These are phyloP conservation scores for Aspergillus sp. DNA, from an alignment of 2,329 filamentous ascomycete species.

Conservation along the genomic window DNA sequence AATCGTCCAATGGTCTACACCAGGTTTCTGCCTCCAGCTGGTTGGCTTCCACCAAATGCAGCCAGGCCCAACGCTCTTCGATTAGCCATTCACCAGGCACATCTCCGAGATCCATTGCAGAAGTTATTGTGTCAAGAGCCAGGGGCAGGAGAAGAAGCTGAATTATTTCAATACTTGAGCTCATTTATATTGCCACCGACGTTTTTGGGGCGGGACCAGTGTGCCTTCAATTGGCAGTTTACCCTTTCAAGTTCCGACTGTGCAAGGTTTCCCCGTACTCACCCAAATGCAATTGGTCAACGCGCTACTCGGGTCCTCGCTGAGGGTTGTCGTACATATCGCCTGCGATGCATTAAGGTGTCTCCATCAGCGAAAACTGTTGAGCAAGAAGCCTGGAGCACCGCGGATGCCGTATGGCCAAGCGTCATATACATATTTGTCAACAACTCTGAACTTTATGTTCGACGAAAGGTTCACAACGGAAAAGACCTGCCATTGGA, in stretches of 20 bases:
- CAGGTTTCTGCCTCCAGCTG: conserved; percentile 33
- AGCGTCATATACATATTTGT: conserved; percentile 63
- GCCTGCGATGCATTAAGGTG: conserved; percentile 62
- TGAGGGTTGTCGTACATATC: conserved; percentile 57
- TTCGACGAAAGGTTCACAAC: conserved; percentile 66
- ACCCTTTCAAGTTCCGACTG: conserved; percentile 24
- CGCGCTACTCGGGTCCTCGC: conserved; percentile 30
- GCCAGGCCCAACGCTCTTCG: conserved; percentile 41
- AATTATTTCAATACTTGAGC: conserved; percentile 33
- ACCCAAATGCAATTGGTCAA: conserved; percentile 12
- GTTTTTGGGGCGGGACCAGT: conserved; percentile 18
- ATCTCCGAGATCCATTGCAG: conserved; percentile 51
- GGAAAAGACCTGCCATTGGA: conserved; percentile 73
- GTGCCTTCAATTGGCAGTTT: conserved; percentile 31
- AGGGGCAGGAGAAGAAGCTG: conserved; percentile 16
- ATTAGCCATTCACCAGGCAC: conserved; percentile 55
- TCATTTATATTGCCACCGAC: conserved; percentile 26
- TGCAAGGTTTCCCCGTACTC: conserved; percentile 26
- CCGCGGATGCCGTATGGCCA: conserved; percentile 66
- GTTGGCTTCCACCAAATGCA: conserved; percentile 29
- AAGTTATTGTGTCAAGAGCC: conserved; percentile 19
- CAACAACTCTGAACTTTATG: conserved; percentile 55
- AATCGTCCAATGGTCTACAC: neutral
- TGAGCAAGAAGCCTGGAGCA: conserved; percentile 55
- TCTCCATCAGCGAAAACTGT: conserved; percentile 23